A percentile compares a stretch with the other conserved stretches of the same genome.
These are phyloP conservation scores for Verbascum thapsus DNA, from an alignment of 257 asterid species.

Conservation along the genomic window DNA sequence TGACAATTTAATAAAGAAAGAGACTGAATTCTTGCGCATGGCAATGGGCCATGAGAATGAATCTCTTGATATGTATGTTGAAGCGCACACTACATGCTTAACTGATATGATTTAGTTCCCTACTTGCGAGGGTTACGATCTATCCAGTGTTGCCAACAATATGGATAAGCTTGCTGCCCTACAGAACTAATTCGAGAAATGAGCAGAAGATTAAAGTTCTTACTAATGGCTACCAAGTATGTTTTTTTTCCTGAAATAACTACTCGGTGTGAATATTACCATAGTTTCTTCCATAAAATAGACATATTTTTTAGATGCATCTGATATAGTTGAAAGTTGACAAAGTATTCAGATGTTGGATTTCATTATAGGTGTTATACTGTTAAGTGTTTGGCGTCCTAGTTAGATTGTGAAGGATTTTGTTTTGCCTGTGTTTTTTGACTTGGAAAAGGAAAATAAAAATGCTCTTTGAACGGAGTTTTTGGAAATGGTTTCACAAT, in stretches of 20 bases:
- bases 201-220: slow-evolving; percentile 91
- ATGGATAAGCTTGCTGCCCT: slow-evolving; percentile 79
- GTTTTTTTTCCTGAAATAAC: slow-evolving; percentile 25
- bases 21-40: slow-evolving; percentile 53
- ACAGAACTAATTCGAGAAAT: slow-evolving; percentile 76
- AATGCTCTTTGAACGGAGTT: background rate
- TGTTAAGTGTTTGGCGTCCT: background rate
- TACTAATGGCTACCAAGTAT: slow-evolving; percentile 91
- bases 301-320: slow-evolving; percentile 9
- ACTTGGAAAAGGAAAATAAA: background rate
- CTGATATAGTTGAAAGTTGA: slow-evolving; percentile 7
- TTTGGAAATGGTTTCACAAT: background rate
- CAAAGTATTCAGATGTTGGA: slow-evolving; percentile 7
- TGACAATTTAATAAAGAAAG: slow-evolving; percentile 63
- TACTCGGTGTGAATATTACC: slow-evolving; percentile 21
- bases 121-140: slow-evolving; percentile 73
- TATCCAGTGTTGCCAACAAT: slow-evolving; percentile 88
- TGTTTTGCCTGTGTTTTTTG: slow-evolving; percentile 9
- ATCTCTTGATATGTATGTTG: slow-evolving; percentile 72
- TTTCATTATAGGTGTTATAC: background rate
- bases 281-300: slow-evolving; percentile 3
- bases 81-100: slow-evolving; percentile 79
- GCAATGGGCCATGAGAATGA: slow-evolving; percentile 92
- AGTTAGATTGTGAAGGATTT: background rate
- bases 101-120: slow-evolving; percentile 91